Base-by-base conservation (phyloP, 331 rosid genomes). In the Dryas integrifolia region DNA sequence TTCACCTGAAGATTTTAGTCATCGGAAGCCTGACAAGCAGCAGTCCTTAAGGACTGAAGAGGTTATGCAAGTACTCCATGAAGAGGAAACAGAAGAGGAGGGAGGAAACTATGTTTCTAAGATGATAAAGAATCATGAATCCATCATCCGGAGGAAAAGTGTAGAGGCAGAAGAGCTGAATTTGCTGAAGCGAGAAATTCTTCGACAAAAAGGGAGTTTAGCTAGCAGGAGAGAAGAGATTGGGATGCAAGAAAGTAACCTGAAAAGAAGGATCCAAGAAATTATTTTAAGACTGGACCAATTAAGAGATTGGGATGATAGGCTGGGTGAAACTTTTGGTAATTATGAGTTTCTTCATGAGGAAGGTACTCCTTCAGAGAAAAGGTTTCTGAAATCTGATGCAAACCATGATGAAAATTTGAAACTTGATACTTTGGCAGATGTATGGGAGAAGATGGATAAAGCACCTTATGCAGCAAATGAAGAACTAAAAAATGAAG, bases 71-170 rank as follows among this genome's bases (percentile, higher is more conserved):
- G 76, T 72, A 75, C 5, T n/a, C 0, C 12, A n/a, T 18, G 73
- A 73, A 63, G 87, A 75, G 55, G 86, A 77, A 47, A 62, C 44
- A 8, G 72, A 61, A 72, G 88, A 79, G 57, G 86, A 77, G 48
- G 82, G 58, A 65, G 78, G 69, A 47, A 81, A 78, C 66, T 62
- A 21, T 68, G 96, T 88, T 35, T 84, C 95, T 3, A 90, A 92
- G 88, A 72, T 90, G 88, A 85, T 81, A 44, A 82, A 86, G 82
- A 88, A 39, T 79, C 96, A 92, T 0, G 90, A 90, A 72, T 79
- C 88, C 5, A 78, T 86, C 58, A 90, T 88, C 75, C 83, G 81
- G 57, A 75, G 72, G 76, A 90, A 77, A 83, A 87, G 83, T 12
- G 68, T 18, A 9, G 84, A 83, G 76, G 87, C 84, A 68, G 90